Conservation (phyloP, 306 rosid species). For the Acacia melanoxylon region DNA sequence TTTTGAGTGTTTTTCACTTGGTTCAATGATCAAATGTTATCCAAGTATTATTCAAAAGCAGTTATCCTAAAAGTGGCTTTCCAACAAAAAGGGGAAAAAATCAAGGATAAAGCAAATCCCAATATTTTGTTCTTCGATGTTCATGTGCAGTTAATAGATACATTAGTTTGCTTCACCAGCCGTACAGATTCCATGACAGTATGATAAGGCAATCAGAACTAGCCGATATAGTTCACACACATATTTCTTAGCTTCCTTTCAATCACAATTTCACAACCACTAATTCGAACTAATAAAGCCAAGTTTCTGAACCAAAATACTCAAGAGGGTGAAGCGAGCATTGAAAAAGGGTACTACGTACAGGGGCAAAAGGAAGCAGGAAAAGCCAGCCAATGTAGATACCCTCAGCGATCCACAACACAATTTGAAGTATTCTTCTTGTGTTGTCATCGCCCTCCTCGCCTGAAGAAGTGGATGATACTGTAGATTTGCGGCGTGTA, state of each 20-base stretch:
- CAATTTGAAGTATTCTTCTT: slow-evolving; percentile 41
- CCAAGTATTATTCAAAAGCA: no score
- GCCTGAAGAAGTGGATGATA: slow-evolving; percentile 1
- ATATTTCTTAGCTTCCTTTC: neutral
- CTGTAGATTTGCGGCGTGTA: slow-evolving; percentile 46
- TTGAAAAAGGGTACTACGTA: slow-evolving; percentile 31
- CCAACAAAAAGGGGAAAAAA: no score
- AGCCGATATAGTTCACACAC: neutral
- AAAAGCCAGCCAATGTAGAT: slow-evolving; percentile 81
- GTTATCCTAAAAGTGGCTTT: no score
- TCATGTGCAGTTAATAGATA: neutral
- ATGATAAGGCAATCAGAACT: neutral
- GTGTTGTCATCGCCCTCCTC: slow-evolving; percentile 35
- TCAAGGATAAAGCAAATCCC: neutral
- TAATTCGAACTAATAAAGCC: neutral
- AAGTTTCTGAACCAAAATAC: neutral
- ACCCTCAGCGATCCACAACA: slow-evolving; percentile 67
- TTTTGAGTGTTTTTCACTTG: neutral
- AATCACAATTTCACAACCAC: neutral
- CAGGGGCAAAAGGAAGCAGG: slow-evolving; percentile 87
- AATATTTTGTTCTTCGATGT: neutral
- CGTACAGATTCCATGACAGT: neutral
- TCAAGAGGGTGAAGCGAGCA: neutral
- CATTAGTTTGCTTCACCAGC: neutral
- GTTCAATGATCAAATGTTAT: no score